Evolutionary conservation across 108 stramenopile genomes (phyloP), one percentile per base, ranked within the genome.

Genomic region (Nannochloropsis salina): DNA sequence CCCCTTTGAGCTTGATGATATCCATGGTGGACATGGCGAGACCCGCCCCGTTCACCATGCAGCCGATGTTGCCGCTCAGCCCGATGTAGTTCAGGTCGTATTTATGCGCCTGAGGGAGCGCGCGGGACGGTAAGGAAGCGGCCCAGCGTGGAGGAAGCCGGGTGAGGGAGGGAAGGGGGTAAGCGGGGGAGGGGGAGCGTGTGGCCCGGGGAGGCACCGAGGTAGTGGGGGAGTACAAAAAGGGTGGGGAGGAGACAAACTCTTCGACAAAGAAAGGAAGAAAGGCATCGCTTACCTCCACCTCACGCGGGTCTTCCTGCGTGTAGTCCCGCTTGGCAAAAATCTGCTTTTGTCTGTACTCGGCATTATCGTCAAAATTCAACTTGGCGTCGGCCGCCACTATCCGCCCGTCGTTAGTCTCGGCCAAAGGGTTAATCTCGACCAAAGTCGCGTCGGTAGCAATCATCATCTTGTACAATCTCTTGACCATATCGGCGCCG

Each of bases 31-130:
- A 84, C 97, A 98, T 98, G 90, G 97, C 97, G 42, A 98, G 88
- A 42, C 96, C 97, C 11, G 97, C 97, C 74, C 97, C 97, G 88
- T 98, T 98, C 51, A 98, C 97, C 97, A 98, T 98, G 91, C 97
- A 98, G 44, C 97, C 97, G 88, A 98, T 97, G 88, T 91, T 93
- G n/a, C 97, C 96, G 83, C 94, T 94, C 41, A 98, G 90, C n/a
- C 97, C 97, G 88, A 98, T 96, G 92, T 98, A 98, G 90, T 98
- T 96, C 83, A 98, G 90, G 91, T 94, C 95, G 84, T 89, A 81
- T 88, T 94, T 91, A 83, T 94, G 91, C 85, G 94, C 93, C 84
- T 88, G 92, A n/a, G 94, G 93, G 31, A 88, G 85, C 6, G 10
- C 10, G 47, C 10, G 47, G 15, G 47, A 1, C 10, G 15, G 47